Base-by-base conservation (phyloP, 148 eudicot genomes). In the Gaultheria prostrata region DNA sequence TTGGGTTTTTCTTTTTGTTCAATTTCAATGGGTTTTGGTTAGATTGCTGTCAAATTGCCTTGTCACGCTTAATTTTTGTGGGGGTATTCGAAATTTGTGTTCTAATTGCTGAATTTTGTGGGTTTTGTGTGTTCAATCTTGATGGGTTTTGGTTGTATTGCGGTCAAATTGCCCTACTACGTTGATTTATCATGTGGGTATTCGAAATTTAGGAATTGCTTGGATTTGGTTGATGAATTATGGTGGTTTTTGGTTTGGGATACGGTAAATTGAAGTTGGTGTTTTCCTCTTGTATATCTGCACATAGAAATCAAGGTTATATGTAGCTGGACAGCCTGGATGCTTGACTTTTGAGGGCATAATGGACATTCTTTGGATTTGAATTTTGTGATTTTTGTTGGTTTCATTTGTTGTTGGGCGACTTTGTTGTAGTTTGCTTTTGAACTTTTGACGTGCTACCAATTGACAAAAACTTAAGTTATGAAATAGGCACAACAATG, bases 61-160 rank as follows among this genome's bases (percentile, higher is more conserved):
- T 51, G 13, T 12, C 56, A 9, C 3, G 54, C 24, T 50, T 77
- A 24, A 28, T n/a, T 78, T 49, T 0, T 24, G 7, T 15, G 54
- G 28, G 30, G 65, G 56, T 26, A 28, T 78, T 33, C 39, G 63
- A 50, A 24, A 53, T 46, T 61, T 61, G 8, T 6, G 1, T 32
- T 78, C 18, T 5, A 57, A 56, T 56, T 1, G 61, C 39, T 32
- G 50, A 46, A 7, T 81, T 82, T 53, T 61, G 33, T 32, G 70
- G n/a, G 32, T n/a, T n/a, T n/a, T n/a, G n/a, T n/a, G n/a, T n/a
- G 2, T 21, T 79, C 51, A 74, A 56, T 82, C 56, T 75, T 35
- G 70, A n/a, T 57, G 56, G 84, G 53, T 24, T 82, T 56, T 20
- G 43, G 32, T 56, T 57, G 33, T 46, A 75, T 75, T 82, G 49